Percentiles rank a stretch among this genome's conserved stretches.
Evolutionary conservation across 495 filamentous ascomycete species (phyloP).

Genomic region (Tuber umbilicatum): DNA sequence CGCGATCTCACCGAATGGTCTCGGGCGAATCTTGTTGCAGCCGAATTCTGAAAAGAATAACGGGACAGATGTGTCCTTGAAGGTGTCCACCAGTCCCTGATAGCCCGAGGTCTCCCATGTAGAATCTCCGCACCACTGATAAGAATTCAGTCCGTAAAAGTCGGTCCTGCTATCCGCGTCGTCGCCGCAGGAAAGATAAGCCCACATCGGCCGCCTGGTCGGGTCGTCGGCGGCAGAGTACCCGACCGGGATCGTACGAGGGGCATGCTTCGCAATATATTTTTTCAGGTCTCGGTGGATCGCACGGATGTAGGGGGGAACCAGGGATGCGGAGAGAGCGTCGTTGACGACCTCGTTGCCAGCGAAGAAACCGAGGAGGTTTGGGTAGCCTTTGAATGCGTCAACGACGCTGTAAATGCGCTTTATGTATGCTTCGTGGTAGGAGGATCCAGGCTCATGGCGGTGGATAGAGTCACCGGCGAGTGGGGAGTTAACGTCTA

Average conservation of each 20-base stretch:
- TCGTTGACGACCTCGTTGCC: conserved; percentile 92
- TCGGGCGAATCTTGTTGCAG: conserved; percentile 73
- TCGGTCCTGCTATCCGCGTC: conserved; percentile 64
- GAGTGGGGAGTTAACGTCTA: conserved; percentile 92
- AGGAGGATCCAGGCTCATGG: conserved; percentile 59
- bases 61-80: conserved; percentile 66
- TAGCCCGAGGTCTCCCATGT: conserved; percentile 65
- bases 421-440: conserved; percentile 67
- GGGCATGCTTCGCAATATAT: conserved; percentile 67
- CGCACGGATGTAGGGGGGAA: conserved; percentile 63
- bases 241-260: conserved; percentile 70
- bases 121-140: conserved; percentile 86
- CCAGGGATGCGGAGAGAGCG: conserved; percentile 48
- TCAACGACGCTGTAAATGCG: conserved; percentile 87
- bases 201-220: conserved; percentile 69
- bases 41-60: conserved; percentile 96
- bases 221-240: conserved; percentile 95
- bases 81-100: conserved; percentile 62
- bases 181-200: conserved; percentile 77
- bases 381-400: conserved; percentile 88
- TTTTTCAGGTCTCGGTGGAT: conserved; percentile 80
- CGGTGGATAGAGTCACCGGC: conserved; percentile 67
- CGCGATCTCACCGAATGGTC: conserved; percentile 73
- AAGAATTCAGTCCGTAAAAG: conserved; percentile 90
- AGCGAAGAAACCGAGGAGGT: conserved; percentile 83